Evolutionary conservation across 352 stramenopile species (phyloP).

Genomic region (Phytopythium litorale): DNA sequence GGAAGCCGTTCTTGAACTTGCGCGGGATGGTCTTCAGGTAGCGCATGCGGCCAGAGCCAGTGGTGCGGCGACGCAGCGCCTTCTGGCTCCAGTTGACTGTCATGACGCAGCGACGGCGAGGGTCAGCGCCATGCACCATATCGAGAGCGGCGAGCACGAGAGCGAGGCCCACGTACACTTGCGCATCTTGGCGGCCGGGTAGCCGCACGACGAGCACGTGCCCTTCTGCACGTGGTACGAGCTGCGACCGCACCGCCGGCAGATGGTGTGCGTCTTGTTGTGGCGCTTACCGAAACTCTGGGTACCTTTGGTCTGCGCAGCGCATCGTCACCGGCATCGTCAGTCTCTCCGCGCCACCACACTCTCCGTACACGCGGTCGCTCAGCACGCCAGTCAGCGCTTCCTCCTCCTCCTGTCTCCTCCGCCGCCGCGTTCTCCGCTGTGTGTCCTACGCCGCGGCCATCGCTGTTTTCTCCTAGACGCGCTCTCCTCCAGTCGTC

Average conservation of each 20-base stretch:
- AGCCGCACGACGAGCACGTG: slow-evolving; percentile 98
- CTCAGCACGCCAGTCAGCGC: not conserved
- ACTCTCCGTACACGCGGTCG: no score
- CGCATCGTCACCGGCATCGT: slow-evolving; percentile 14
- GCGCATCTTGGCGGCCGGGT: slow-evolving; percentile 97
- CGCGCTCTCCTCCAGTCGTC: not conserved
- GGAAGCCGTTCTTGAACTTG: slow-evolving; percentile 99
- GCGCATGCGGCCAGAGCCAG: slow-evolving; percentile 97
- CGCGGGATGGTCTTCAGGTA: slow-evolving; percentile 98
- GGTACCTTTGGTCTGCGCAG: slow-evolving; percentile 98
- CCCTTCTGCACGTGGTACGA: slow-evolving; percentile 99
- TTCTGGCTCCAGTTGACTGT: slow-evolving; percentile 97
- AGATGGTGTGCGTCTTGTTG: slow-evolving; percentile 99
- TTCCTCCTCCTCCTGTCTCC: not conserved
- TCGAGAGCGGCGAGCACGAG: not conserved
- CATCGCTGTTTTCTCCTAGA: not conserved
- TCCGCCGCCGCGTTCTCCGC: not conserved
- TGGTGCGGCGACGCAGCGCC: slow-evolving; percentile 95
- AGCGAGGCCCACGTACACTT: slow-evolving; percentile 72
- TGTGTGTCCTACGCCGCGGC: not conserved
- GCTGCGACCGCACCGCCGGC: slow-evolving; percentile 97
- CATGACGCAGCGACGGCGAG: not conserved
- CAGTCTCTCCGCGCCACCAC: not conserved
- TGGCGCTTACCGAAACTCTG: slow-evolving; percentile 99
- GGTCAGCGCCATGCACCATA: not conserved